Evolutionary conservation across 306 rosid species (phyloP).

Genomic region (Prunus fruticosa): DNA sequence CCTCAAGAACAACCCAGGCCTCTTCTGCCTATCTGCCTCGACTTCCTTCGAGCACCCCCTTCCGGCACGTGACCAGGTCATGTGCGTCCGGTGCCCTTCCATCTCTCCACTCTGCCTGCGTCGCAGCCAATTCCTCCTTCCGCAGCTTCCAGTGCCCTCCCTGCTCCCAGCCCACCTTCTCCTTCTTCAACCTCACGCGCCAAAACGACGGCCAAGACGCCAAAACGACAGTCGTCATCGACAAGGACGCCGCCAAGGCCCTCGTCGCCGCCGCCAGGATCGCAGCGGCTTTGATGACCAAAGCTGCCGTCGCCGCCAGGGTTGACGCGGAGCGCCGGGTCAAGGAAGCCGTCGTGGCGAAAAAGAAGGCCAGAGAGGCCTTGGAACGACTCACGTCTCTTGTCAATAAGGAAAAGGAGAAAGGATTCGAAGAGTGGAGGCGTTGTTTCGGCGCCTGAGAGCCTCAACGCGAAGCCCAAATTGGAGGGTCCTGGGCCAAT

Average conservation of each 20-base stretch:
- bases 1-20: conserved; percentile 50
- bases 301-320: conserved; percentile 42
- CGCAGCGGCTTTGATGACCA: conserved; percentile 41
- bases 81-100: conserved; percentile 68
- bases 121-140: conserved; percentile 5
- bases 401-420: conserved; percentile 26
- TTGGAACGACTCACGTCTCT: conserved; percentile 45
- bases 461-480: neutral
- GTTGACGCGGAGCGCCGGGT: conserved; percentile 48
- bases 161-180: conserved; percentile 48
- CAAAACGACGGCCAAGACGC: neutral
- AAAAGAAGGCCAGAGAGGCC: conserved; percentile 56
- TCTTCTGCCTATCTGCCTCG: conserved; percentile 69
- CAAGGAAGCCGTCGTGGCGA: conserved; percentile 48
- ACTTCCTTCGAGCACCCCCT: conserved; percentile 42
- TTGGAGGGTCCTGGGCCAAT: neutral
- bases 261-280: conserved; percentile 52
- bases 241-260: conserved; percentile 29
- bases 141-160: conserved; percentile 44
- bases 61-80: conserved; percentile 43
- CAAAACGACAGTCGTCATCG: neutral
- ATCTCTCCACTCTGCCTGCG: conserved; percentile 59
- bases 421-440: neutral
- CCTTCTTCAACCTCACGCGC: conserved; percentile 28
- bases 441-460: neutral